Percentiles rank a stretch among this genome's conserved stretches.
Conservation (phyloP, 805 yeast genomes). For the Lachancea nothofagi region DNA sequence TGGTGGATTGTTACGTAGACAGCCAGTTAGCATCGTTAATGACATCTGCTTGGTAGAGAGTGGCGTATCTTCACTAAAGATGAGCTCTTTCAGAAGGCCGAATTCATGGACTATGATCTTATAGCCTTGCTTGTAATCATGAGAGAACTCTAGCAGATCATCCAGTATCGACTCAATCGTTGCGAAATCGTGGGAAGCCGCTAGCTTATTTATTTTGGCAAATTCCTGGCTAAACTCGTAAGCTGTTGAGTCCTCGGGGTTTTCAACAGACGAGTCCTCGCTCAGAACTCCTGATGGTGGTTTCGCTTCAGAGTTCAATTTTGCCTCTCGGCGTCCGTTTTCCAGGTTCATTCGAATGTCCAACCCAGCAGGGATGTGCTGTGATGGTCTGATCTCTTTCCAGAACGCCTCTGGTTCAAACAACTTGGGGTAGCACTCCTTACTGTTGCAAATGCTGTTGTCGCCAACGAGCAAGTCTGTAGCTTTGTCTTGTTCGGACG, state of each 20-base stretch:
- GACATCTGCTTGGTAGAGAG: slow-evolving; percentile 42
- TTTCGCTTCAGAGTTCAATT: slow-evolving; percentile 28
- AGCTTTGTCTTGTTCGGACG: slow-evolving; percentile 4
- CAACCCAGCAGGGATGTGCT: slow-evolving; percentile 68
- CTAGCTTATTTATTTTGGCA: slow-evolving; percentile 24
- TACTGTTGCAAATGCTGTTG: slow-evolving; percentile 30
- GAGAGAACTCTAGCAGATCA: slow-evolving; percentile 54
- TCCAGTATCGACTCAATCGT: slow-evolving; percentile 28
- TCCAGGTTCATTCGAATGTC: slow-evolving; percentile 71
- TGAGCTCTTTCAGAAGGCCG: slow-evolving; percentile 14
- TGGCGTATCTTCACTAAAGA: slow-evolving; percentile 17
- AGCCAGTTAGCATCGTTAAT: slow-evolving; percentile 56
- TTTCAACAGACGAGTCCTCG: slow-evolving; percentile 16
- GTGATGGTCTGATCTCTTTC: slow-evolving; percentile 66
- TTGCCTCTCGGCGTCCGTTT: slow-evolving; percentile 68
- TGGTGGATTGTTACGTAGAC: slow-evolving; percentile 69
- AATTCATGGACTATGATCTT: slow-evolving; percentile 37
- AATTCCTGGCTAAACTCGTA: slow-evolving; percentile 30
- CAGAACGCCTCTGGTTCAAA: slow-evolving; percentile 66
- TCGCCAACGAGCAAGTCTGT: slow-evolving; percentile 15
- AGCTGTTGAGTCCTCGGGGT: slow-evolving; percentile 6
- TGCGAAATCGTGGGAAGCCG: slow-evolving; percentile 17
- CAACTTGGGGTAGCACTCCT: slow-evolving; percentile 55
- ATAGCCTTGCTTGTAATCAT: slow-evolving; percentile 58
- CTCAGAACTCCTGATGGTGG: background rate